phyloP scores from a whole-genome alignment of 2,329 filamentous ascomycete genomes.

The Epichloe coenophiala region DNA sequence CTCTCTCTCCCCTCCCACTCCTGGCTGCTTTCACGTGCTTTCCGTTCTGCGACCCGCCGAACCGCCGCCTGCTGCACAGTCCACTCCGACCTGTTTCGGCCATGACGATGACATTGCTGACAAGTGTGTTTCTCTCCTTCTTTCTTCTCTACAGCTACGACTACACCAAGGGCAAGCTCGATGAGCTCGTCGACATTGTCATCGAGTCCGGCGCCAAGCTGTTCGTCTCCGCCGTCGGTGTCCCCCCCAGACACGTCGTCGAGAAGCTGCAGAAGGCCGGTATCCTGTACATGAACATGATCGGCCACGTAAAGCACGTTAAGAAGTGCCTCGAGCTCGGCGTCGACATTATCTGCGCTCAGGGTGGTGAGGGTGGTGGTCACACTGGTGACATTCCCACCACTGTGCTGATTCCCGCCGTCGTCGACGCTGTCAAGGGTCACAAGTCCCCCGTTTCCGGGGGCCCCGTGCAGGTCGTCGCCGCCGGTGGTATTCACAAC shows the following conservation, averaged over 20 bases:
- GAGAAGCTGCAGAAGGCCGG: conserved; percentile 79
- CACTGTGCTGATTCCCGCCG: conserved; percentile 80
- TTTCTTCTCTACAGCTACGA: conserved; percentile 59
- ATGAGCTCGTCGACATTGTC: conserved; percentile 79
- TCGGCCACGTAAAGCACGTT: conserved; percentile 98
- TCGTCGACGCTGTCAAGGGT: conserved; percentile 67
- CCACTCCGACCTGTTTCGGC: not conserved
- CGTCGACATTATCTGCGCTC: conserved; percentile 93
- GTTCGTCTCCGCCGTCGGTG: conserved; percentile 93
- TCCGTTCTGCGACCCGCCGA: not conserved
- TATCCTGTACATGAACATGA: conserved; percentile 99
- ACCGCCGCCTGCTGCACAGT: not conserved
- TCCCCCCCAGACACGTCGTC: conserved; percentile 84
- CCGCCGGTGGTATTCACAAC: conserved; percentile 88
- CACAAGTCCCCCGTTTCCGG: conserved; percentile 80
- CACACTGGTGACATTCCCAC: conserved; percentile 94
- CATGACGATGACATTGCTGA: not conserved
- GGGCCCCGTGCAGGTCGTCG: conserved; percentile 78
- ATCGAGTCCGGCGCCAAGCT: conserved; percentile 84
- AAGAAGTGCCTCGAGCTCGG: conserved; percentile 88
- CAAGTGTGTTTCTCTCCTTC: not conserved
- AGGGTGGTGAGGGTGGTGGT: conserved; percentile 93
- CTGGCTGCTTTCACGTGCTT: not conserved
- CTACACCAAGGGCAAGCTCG: conserved; percentile 97
- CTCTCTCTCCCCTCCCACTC: not conserved